These are phyloP conservation scores for Vanilla planifolia DNA, from an alignment of 106 monocot species.

Conservation along the genomic window DNA sequence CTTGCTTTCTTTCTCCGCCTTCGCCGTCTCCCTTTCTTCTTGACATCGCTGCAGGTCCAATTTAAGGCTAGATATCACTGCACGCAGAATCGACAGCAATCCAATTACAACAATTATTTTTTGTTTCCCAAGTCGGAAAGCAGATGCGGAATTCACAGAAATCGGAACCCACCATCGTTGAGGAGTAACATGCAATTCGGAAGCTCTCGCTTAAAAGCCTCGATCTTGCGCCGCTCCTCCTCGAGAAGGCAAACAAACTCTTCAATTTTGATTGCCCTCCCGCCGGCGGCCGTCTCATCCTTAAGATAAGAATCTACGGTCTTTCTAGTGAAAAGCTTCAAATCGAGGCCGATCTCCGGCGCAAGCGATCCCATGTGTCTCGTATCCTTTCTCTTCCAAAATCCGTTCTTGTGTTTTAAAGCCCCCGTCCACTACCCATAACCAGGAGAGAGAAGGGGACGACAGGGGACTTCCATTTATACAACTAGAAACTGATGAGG, in stretches of 20 bases:
- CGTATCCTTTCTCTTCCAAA: not conserved
- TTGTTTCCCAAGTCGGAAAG: not conserved
- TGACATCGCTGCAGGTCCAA: slow-evolving; percentile 39
- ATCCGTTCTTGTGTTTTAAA: not conserved
- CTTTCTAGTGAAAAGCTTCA: slow-evolving; percentile 6
- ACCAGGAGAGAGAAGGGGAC: too few relatives aligned
- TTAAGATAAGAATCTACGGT: not conserved
- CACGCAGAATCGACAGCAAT: not conserved
- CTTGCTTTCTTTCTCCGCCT: slow-evolving; percentile 24
- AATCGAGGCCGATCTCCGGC: slow-evolving; percentile 11
- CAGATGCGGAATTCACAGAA: not conserved
- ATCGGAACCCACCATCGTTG: slow-evolving; percentile 15
- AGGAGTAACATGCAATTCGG: slow-evolving; percentile 52
- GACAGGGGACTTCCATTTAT: not conserved
- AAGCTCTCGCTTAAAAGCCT: slow-evolving; percentile 78
- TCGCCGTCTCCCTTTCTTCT: slow-evolving; percentile 23
- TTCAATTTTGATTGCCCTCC: slow-evolving; percentile 24
- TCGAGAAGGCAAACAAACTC: slow-evolving; percentile 38
- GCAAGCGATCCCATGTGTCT: slow-evolving; percentile 4
- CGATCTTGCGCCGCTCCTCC: slow-evolving; percentile 71
- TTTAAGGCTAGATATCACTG: slow-evolving; percentile 52
- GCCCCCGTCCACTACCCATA: not conserved
- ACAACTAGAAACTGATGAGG: not conserved
- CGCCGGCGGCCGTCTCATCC: not conserved
- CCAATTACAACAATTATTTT: not conserved